phyloP scores from a whole-genome alignment of 441 rosid genomes.

The Rhodomyrtus psidioides region DNA sequence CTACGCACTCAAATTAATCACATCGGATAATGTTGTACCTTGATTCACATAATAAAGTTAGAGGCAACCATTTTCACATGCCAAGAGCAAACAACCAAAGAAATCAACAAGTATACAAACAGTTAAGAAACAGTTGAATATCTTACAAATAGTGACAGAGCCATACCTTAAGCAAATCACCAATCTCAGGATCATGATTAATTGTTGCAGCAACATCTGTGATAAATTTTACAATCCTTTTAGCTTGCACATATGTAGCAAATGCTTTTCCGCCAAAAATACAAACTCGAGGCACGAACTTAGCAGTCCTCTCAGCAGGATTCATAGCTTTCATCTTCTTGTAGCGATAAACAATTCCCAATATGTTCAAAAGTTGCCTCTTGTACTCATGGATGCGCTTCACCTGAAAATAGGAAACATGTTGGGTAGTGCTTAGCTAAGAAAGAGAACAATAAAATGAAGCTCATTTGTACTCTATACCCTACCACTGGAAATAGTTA shows the following conservation, averaged over 20 bases:
- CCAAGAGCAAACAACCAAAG: neutral
- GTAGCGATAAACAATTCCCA: conserved; percentile 90
- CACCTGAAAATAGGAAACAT: conserved; percentile 38
- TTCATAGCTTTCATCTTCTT: conserved; percentile 94
- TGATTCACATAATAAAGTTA: neutral
- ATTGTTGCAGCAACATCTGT: conserved; percentile 87
- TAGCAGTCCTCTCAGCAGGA: conserved; percentile 53
- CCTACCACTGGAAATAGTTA: neutral
- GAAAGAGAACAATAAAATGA: neutral
- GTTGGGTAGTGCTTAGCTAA: neutral
- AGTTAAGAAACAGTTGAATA: neutral
- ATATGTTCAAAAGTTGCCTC: conserved; percentile 78
- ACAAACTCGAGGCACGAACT: conserved; percentile 83
- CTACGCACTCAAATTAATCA: neutral
- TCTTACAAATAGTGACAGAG: neutral
- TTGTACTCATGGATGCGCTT: conserved; percentile 98
- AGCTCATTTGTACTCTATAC: neutral
- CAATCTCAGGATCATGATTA: conserved; percentile 84
- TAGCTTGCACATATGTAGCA: conserved; percentile 89
- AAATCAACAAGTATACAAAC: neutral
- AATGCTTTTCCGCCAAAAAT: conserved; percentile 98
- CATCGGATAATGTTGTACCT: neutral
- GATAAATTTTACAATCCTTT: conserved; percentile 92
- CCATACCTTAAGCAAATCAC: conserved; percentile 83
- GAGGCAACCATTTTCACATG: neutral